Conservation (phyloP, 2,329 filamentous ascomycete species). For the Curvularia eragrostidis region DNA sequence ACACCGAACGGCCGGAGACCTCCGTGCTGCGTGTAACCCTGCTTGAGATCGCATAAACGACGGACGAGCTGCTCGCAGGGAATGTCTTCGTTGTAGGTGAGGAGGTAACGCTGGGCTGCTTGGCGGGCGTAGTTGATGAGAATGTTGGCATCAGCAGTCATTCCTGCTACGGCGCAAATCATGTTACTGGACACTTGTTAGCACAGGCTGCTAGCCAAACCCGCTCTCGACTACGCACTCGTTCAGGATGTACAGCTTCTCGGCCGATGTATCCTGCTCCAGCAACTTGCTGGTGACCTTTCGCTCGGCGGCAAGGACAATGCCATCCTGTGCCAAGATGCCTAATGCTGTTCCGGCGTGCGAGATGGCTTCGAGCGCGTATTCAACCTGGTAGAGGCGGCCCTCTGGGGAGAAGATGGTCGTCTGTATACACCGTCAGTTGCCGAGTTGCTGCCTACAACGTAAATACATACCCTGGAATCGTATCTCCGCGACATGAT, state of each 20-base stretch:
- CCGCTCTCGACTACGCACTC: slow-evolving; percentile 68
- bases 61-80: slow-evolving; percentile 98
- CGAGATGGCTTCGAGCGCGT: slow-evolving; percentile 97
- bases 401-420: slow-evolving; percentile 99
- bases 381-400: slow-evolving; percentile 98
- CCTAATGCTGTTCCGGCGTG: slow-evolving; percentile 96
- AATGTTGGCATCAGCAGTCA: slow-evolving; percentile 99
- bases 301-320: slow-evolving; percentile 95
- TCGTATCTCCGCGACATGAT: slow-evolving; percentile 96
- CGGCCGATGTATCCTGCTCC: slow-evolving; percentile 98
- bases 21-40: slow-evolving; percentile 98
- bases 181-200: slow-evolving; percentile 75
- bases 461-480: slow-evolving; percentile 74
- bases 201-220: background rate
- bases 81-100: slow-evolving; percentile 99
- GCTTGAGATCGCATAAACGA: slow-evolving; percentile 95
- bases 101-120: slow-evolving; percentile 94
- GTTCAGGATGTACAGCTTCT: slow-evolving; percentile 99
- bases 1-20: slow-evolving; percentile 97
- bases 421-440: slow-evolving; percentile 66
- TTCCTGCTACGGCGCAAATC: slow-evolving; percentile 98
- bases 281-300: slow-evolving; percentile 99
- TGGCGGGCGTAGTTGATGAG: slow-evolving; percentile 99
- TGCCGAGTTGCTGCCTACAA: slow-evolving; percentile 12
- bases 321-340: slow-evolving; percentile 96